Evolutionary conservation across 1,284 basidiomycete genomes (phyloP).

Genomic region (Trametes hirsuta): DNA sequence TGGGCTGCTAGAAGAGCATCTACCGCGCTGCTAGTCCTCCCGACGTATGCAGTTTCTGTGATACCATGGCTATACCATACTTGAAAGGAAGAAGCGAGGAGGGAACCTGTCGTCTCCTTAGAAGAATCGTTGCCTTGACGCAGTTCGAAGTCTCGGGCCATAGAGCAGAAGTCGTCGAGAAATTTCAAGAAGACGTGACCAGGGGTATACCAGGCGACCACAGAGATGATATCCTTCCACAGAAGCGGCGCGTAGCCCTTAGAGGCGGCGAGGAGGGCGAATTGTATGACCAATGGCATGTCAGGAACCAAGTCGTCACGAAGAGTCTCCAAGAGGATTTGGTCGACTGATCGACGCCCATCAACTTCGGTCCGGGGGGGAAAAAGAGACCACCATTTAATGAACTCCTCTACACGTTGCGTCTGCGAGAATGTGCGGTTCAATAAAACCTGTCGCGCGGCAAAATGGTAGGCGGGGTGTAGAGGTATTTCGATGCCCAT

Average conservation of each 20-base stretch:
- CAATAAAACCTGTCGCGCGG: slow-evolving; percentile 33
- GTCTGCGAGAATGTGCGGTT: slow-evolving; percentile 14
- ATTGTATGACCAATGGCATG: slow-evolving; percentile 30
- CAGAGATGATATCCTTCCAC: slow-evolving; percentile 12
- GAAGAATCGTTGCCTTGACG: neutral
- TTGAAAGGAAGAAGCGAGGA: neutral
- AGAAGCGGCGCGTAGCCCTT: slow-evolving; percentile 33
- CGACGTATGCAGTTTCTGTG: slow-evolving; percentile 17
- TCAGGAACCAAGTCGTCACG: slow-evolving; percentile 22
- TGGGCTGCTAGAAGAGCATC: slow-evolving; percentile 23
- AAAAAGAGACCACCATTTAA: slow-evolving; percentile 44
- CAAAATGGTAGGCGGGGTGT: slow-evolving; percentile 36
- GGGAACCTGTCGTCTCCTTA: neutral
- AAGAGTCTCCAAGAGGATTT: slow-evolving; percentile 15
- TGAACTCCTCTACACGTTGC: slow-evolving; percentile 33
- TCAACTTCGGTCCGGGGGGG: slow-evolving; percentile 25
- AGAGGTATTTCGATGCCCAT: slow-evolving; percentile 37
- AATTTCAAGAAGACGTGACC: slow-evolving; percentile 22
- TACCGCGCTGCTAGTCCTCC: slow-evolving; percentile 22
- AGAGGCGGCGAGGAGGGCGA: slow-evolving; percentile 29
- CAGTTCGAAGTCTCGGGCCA: neutral
- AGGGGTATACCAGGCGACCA: slow-evolving; percentile 27
- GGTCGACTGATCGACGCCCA: neutral
- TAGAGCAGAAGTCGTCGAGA: slow-evolving; percentile 26
- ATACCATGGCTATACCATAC: slow-evolving; percentile 27